Conservation (phyloP, 2,329 filamentous ascomycete genomes). For the Phialophora chinensis region DNA sequence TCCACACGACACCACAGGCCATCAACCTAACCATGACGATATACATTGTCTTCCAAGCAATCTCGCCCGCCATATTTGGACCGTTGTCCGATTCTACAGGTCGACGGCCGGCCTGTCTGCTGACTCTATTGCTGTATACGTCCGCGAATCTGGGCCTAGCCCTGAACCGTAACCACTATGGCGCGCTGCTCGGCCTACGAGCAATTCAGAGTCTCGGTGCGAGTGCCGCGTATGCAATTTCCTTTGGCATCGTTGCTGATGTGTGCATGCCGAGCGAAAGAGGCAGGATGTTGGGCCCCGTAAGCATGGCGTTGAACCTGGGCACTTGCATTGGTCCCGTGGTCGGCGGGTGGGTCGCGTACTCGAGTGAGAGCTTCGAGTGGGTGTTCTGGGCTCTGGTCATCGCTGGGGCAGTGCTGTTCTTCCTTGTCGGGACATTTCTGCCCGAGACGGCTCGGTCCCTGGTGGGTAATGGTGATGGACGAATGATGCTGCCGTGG, state of each 20-base stretch:
- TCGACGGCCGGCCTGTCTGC: constrained; percentile 56
- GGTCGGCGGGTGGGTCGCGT: constrained; percentile 52
- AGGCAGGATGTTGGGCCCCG: constrained; percentile 51
- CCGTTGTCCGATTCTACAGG: constrained; percentile 58
- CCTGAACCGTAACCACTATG: constrained; percentile 46
- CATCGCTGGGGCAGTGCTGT: constrained; percentile 32
- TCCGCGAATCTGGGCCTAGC: constrained; percentile 50
- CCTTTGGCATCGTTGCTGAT: constrained; percentile 50
- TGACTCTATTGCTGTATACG: constrained; percentile 53
- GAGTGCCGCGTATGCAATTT: constrained; percentile 49
- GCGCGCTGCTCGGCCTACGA: constrained; percentile 46
- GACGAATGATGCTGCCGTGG: background rate
- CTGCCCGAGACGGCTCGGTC: constrained; percentile 29
- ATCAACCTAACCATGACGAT: constrained; percentile 44
- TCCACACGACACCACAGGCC: constrained; percentile 35
- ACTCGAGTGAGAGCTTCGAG: constrained; percentile 28
- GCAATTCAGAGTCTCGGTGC: constrained; percentile 53
- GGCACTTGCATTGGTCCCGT: constrained; percentile 58
- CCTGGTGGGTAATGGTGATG: constrained; percentile 20
- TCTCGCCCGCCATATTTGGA: constrained; percentile 59
- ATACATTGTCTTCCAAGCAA: constrained; percentile 56
- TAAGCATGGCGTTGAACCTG: constrained; percentile 44
- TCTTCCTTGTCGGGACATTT: constrained; percentile 18
- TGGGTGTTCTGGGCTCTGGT: constrained; percentile 41
- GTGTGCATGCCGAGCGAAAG: constrained; percentile 49